phyloP scores from a whole-genome alignment of 2,329 filamentous ascomycete species.

The Apiospora phragmitis region DNA sequence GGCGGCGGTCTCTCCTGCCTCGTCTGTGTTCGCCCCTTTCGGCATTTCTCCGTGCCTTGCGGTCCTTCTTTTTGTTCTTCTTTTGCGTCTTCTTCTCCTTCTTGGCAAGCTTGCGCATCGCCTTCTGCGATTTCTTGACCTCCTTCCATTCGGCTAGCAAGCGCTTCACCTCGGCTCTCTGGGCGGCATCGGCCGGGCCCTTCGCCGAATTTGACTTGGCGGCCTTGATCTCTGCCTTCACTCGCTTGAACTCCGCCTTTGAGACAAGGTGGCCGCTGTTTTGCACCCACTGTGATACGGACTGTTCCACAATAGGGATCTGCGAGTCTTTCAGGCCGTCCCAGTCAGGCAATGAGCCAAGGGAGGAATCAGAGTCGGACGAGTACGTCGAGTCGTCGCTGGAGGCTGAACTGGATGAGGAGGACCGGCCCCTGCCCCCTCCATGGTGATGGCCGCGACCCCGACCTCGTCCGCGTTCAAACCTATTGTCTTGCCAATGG shows the following conservation, averaged over 20 bases:
- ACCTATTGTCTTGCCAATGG: not conserved
- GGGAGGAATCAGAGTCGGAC: conserved; percentile 40
- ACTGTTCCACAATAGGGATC: conserved; percentile 45
- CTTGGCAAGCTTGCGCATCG: conserved; percentile 32
- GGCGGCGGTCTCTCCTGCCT: not conserved
- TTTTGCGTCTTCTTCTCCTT: conserved; percentile 29
- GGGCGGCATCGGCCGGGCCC: conserved; percentile 4
- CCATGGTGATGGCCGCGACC: conserved; percentile 12
- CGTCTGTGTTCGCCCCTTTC: conserved; percentile 10
- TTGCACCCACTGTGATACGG: conserved; percentile 49
- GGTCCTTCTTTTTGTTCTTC: conserved; percentile 30
- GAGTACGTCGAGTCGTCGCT: conserved; percentile 38
- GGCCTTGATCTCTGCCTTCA: conserved; percentile 45
- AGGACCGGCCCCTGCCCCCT: conserved; percentile 20
- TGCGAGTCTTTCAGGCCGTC: conserved; percentile 51
- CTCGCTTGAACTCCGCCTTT: conserved; percentile 41
- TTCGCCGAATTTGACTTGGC: conserved; percentile 27
- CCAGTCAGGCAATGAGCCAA: conserved; percentile 56
- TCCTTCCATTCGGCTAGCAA: conserved; percentile 46
- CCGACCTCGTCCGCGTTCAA: conserved; percentile 10
- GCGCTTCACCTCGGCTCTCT: conserved; percentile 41
- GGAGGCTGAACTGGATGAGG: conserved; percentile 37
- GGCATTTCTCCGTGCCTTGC: conserved; percentile 30
- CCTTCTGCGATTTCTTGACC: conserved; percentile 38
- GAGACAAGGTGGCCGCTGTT: conserved; percentile 51